phyloP scores from a whole-genome alignment of 1,284 basidiomycete species.

The Dichomitus squalens region DNA sequence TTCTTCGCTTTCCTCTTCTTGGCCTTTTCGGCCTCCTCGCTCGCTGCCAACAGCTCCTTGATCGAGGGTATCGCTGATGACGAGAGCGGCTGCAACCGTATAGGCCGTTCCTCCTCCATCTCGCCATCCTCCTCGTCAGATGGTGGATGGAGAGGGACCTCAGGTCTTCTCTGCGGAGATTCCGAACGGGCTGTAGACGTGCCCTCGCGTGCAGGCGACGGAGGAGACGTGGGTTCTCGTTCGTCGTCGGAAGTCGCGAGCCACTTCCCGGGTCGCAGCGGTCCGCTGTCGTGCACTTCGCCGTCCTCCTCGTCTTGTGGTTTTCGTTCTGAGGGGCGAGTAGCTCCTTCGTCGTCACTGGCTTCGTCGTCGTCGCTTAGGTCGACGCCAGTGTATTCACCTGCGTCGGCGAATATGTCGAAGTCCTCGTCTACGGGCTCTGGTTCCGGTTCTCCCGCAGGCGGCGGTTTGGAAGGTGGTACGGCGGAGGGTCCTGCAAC shows the following conservation, averaged over 20 bases:
- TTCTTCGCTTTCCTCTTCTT: conserved; percentile 72
- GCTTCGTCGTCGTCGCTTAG: conserved; percentile 58
- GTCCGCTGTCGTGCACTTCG: conserved; percentile 8
- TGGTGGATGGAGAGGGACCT: conserved; percentile 12
- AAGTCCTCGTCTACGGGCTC: conserved; percentile 54
- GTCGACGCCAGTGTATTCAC: conserved; percentile 78
- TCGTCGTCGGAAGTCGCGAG: conserved; percentile 26
- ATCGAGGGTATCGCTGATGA: conserved; percentile 82
- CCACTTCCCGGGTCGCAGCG: conserved; percentile 20
- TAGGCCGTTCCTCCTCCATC: conserved; percentile 37
- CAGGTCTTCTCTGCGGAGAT: conserved; percentile 17
- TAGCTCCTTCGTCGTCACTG: conserved; percentile 1
- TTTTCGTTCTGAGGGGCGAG: background rate
- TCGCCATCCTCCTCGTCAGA: conserved; percentile 27
- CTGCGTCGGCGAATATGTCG: conserved; percentile 86
- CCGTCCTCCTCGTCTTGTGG: conserved; percentile 14
- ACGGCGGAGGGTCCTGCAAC: conserved; percentile 17
- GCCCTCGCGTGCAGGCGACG: background rate
- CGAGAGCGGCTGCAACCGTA: conserved; percentile 67
- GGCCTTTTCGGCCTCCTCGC: conserved; percentile 61
- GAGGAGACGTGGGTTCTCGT: conserved; percentile 10
- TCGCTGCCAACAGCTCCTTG: conserved; percentile 76
- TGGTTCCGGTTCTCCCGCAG: conserved; percentile 32
- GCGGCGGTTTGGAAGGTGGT: conserved; percentile 17
- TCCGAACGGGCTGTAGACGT: background rate